Percentiles rank a stretch among this genome's conserved stretches.
These are phyloP conservation scores for Volvox africanus DNA, from an alignment of 139 green algal genomes.

Conservation along the genomic window DNA sequence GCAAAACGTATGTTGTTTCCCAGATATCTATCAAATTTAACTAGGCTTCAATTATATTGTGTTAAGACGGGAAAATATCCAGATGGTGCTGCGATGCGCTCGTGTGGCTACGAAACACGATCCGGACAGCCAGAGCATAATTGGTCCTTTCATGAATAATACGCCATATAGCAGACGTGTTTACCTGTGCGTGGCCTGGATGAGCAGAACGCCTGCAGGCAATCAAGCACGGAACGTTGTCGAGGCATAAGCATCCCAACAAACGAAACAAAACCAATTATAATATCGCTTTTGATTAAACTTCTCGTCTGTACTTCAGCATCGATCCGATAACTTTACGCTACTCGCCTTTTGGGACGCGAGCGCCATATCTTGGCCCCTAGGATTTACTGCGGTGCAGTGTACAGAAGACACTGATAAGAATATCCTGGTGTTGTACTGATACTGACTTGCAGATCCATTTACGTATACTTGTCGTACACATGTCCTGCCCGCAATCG, in stretches of 20 bases:
- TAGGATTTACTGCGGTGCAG: background rate
- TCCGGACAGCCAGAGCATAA: no score
- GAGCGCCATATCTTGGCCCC: background rate
- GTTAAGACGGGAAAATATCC: no score
- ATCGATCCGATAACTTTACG: background rate
- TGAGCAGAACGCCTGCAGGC: slow-evolving; percentile 8
- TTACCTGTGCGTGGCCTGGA: background rate
- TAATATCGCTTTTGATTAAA: background rate
- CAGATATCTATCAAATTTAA: no score
- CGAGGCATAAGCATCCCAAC: background rate
- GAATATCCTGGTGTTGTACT: no score
- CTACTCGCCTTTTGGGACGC: slow-evolving; percentile 10
- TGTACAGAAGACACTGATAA: background rate
- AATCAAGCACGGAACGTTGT: background rate
- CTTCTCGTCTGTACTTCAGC: background rate
- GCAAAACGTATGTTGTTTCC: no score
- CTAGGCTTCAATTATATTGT: no score
- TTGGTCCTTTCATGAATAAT: no score
- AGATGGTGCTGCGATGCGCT: no score
- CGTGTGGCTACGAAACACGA: no score
- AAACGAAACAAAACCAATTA: background rate
- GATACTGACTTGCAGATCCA: background rate
- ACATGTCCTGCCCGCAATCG: background rate
- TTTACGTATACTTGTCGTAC: background rate
- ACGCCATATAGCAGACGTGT: background rate